Conservation (phyloP, 1,139 yeast species). For the Kodamaea sp. region DNA sequence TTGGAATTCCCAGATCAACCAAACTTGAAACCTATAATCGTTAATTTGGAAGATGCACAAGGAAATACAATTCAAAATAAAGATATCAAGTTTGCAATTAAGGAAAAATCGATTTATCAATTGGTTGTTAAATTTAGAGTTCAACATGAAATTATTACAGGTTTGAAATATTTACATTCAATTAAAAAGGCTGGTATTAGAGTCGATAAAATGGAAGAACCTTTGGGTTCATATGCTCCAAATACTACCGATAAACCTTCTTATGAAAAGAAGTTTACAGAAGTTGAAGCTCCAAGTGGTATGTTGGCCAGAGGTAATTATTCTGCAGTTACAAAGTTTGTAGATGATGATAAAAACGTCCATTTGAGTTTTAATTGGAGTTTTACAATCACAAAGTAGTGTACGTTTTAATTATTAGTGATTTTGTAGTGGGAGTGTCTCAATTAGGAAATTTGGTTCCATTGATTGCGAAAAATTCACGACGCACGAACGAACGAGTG, state of each 20-base stretch:
- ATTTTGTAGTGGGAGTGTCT: too few relatives aligned
- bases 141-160: conserved; percentile 89
- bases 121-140: conserved; percentile 75
- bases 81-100: conserved; percentile 65
- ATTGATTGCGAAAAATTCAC: too few relatives aligned
- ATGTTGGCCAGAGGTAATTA: conserved; percentile 83
- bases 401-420: too few relatives aligned
- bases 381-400: conserved; percentile 64
- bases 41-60: conserved; percentile 58
- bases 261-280: conserved; percentile 75
- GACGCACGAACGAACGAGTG: too few relatives aligned
- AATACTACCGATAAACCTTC: conserved; percentile 78
- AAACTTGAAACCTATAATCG: conserved; percentile 52
- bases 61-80: conserved; percentile 46
- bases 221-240: conserved; percentile 88
- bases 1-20: conserved; percentile 62
- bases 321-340: conserved; percentile 74
- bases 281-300: conserved; percentile 91
- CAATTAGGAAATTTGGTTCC: too few relatives aligned
- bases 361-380: conserved; percentile 85
- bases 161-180: conserved; percentile 79
- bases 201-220: conserved; percentile 83
- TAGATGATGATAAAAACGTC: conserved; percentile 79
- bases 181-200: conserved; percentile 86
- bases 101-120: conserved; percentile 74